Percentiles rank a stretch among this genome's conserved stretches.
Evolutionary conservation across 495 filamentous ascomycete genomes (phyloP).

Genomic region (Aspergillus sparsus): DNA sequence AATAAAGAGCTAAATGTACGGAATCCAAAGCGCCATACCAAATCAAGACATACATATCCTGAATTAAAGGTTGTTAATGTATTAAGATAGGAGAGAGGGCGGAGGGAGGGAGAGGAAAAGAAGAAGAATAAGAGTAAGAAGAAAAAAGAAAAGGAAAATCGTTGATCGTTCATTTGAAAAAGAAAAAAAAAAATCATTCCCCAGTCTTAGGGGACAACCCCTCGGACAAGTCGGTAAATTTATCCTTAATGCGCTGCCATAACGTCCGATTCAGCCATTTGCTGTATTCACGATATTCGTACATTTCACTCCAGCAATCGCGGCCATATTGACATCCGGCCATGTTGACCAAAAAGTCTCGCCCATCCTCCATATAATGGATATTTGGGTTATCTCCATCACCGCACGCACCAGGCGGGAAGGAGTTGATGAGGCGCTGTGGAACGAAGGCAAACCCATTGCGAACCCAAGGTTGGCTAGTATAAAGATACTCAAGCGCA

Average conservation of each 20-base stretch:
- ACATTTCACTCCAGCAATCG: slow-evolving; percentile 98
- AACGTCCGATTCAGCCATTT: slow-evolving; percentile 78
- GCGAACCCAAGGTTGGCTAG: slow-evolving; percentile 88
- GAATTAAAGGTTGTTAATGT: not conserved
- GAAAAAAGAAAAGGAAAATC: not conserved
- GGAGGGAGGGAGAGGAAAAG: not conserved
- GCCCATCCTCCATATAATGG: slow-evolving; percentile 82
- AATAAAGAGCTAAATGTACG: not conserved
- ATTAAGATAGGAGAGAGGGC: not conserved
- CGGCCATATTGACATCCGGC: slow-evolving; percentile 95
- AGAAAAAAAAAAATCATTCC: not conserved
- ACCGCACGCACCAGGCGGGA: slow-evolving; percentile 85
- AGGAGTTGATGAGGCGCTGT: slow-evolving; percentile 91
- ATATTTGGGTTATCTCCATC: slow-evolving; percentile 71
- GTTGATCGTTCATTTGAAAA: not conserved
- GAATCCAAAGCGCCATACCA: slow-evolving; percentile 19
- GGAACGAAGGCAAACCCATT: slow-evolving; percentile 85
- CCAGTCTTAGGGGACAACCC: slow-evolving; percentile 14
- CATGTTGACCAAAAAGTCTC: slow-evolving; percentile 99
- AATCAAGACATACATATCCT: slow-evolving; percentile 8
- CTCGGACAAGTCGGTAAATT: slow-evolving; percentile 29
- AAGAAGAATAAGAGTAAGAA: not conserved
- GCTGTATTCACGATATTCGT: slow-evolving; percentile 84
- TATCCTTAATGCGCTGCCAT: slow-evolving; percentile 65
- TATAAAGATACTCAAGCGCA: slow-evolving; percentile 89